These are phyloP conservation scores for Eucalyptus brandiana DNA, from an alignment of 345 rosid genomes.

Conservation along the genomic window DNA sequence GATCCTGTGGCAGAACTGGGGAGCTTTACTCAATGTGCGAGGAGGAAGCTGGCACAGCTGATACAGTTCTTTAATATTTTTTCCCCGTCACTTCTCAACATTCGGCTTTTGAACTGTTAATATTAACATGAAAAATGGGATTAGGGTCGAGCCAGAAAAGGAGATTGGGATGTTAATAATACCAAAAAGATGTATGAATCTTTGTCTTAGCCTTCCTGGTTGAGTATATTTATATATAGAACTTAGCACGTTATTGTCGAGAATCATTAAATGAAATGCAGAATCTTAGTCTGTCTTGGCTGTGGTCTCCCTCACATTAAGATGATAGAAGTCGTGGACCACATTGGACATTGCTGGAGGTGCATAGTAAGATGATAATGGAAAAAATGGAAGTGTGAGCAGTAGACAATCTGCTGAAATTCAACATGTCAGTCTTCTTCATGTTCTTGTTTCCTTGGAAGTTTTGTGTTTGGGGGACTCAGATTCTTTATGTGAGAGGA, in stretches of 20 bases:
- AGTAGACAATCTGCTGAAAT: neutral
- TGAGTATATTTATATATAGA: neutral
- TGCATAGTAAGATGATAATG: neutral
- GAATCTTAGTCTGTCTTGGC: neutral
- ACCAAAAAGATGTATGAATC: neutral
- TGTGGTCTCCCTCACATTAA: neutral
- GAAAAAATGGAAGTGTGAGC: neutral
- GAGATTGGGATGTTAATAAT: neutral
- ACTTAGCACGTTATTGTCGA: neutral
- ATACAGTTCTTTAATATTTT: neutral
- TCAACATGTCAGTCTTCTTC: neutral
- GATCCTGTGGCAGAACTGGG: neutral
- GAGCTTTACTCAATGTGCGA: neutral
- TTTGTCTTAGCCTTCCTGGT: neutral
- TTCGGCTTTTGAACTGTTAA: neutral
- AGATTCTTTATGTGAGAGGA: neutral
- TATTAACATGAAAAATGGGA: neutral
- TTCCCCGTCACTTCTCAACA: neutral
- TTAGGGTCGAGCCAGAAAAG: neutral
- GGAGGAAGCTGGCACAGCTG: neutral
- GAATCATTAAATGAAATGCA: neutral
- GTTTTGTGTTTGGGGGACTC: neutral
- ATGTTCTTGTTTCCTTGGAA: neutral
- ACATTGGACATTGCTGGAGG: neutral
- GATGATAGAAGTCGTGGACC: neutral